Conservation (phyloP, 371 early-diverging fungal species). For the Blakeslea trispora region DNA sequence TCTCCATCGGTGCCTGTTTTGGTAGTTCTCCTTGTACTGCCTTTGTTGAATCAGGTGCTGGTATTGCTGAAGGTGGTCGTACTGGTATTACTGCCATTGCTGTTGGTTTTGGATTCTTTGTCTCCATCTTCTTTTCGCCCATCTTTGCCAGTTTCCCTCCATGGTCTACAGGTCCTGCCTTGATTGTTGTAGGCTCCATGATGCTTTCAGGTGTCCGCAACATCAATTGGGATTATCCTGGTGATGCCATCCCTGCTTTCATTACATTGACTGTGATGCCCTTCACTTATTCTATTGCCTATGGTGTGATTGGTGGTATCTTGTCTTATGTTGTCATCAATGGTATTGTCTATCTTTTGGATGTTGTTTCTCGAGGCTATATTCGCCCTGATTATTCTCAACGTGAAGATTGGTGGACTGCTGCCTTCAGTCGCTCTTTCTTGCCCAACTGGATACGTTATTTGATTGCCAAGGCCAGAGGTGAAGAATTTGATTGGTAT, state of each 20-base stretch:
- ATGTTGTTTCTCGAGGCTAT: slow-evolving; percentile 53
- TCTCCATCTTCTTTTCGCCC: slow-evolving; percentile 79
- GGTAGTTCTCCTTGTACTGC: slow-evolving; percentile 79
- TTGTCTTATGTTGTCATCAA: slow-evolving; percentile 63
- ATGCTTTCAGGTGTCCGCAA: slow-evolving; percentile 70
- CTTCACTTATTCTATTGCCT: slow-evolving; percentile 73
- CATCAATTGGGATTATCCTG: slow-evolving; percentile 78
- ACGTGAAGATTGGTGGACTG: slow-evolving; percentile 53
- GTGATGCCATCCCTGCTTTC: slow-evolving; percentile 78
- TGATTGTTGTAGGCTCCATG: slow-evolving; percentile 80
- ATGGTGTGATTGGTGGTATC: slow-evolving; percentile 71
- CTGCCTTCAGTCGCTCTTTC: slow-evolving; percentile 36
- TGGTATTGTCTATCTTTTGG: slow-evolving; percentile 47
- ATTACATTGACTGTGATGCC: slow-evolving; percentile 77
- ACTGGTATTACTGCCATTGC: slow-evolving; percentile 76
- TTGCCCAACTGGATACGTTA: slow-evolving; percentile 45
- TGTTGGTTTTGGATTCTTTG: slow-evolving; percentile 68
- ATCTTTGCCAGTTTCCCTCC: slow-evolving; percentile 85
- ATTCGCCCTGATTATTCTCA: slow-evolving; percentile 49
- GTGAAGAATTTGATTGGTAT: slow-evolving; percentile 36
- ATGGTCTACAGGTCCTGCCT: slow-evolving; percentile 81
- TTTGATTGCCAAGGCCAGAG: slow-evolving; percentile 31
- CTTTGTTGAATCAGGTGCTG: slow-evolving; percentile 79
- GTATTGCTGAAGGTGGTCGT: slow-evolving; percentile 79
- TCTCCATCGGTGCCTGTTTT: slow-evolving; percentile 68